Percentiles rank a stretch among this genome's conserved stretches.
Evolutionary conservation across 352 stramenopile species (phyloP).

Genomic region (Pythium dissotocum): DNA sequence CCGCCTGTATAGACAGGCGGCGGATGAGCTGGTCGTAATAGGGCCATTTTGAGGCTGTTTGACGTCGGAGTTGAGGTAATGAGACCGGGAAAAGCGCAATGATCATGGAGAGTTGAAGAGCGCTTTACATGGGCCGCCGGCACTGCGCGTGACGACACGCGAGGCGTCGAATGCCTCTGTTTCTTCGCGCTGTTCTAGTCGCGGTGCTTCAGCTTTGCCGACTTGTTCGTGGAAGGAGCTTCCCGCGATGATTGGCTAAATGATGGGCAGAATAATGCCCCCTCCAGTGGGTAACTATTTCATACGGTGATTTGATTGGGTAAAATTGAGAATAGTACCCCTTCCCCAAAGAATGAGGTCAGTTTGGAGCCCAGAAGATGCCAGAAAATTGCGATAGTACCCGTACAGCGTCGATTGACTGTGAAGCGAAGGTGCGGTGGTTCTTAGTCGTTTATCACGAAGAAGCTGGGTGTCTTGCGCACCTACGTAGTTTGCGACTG

Average conservation of each 20-base stretch:
- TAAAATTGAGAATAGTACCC: neutral
- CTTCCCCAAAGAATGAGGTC: neutral
- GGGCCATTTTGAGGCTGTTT: conserved; percentile 1
- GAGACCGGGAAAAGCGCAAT: neutral
- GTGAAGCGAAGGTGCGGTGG: no score
- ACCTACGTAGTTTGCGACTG: no score
- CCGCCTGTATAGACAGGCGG: neutral
- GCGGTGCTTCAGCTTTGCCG: conserved; percentile 3
- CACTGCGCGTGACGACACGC: neutral
- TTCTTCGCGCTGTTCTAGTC: neutral
- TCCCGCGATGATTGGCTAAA: neutral
- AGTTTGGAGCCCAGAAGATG: neutral
- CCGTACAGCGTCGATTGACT: no score
- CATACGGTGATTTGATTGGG: neutral
- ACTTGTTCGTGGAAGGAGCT: conserved; percentile 1
- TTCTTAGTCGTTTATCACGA: no score
- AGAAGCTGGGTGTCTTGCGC: no score
- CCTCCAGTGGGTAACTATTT: neutral
- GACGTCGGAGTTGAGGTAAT: neutral
- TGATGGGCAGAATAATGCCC: neutral
- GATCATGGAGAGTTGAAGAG: neutral
- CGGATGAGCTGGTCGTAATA: neutral
- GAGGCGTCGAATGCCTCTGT: neutral
- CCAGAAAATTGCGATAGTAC: neutral
- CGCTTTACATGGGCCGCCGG: neutral